A percentile compares a stretch with the other conserved stretches of the same genome.
Conservation (phyloP, 2,329 filamentous ascomycete species). For the Sarocladium brachiariae region DNA sequence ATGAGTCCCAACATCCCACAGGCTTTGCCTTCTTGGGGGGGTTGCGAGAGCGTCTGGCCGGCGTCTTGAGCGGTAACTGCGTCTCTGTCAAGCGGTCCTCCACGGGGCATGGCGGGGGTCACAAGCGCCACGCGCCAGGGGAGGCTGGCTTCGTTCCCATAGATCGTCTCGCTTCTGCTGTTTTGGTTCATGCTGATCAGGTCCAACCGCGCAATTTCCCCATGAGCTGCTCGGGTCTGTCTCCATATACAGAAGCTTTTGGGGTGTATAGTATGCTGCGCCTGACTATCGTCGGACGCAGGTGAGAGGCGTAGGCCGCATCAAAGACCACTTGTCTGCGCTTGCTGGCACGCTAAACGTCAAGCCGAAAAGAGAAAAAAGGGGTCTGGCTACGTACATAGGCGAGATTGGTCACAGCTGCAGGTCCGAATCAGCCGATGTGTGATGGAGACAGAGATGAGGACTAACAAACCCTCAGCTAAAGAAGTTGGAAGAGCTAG, state of each 20-base stretch:
- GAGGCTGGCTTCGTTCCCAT: background rate
- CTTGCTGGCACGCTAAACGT: background rate
- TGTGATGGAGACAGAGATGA: constrained; percentile 2
- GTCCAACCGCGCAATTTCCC: too few relatives aligned
- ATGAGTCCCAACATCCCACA: constrained; percentile 5
- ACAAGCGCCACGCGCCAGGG: constrained; percentile 6
- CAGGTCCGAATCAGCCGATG: constrained; percentile 8
- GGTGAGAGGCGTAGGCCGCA: background rate
- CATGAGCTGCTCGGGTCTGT: background rate
- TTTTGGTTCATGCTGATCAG: background rate
- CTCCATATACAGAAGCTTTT: background rate
- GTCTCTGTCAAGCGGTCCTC: background rate
- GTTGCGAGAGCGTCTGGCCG: background rate
- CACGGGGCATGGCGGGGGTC: too few relatives aligned
- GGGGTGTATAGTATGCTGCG: background rate
- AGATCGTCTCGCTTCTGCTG: background rate
- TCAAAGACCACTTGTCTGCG: background rate
- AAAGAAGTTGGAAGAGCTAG: background rate
- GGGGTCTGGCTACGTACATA: background rate
- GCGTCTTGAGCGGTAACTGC: constrained; percentile 6
- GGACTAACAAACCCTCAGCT: too few relatives aligned
- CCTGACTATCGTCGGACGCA: background rate
- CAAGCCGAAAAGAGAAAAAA: too few relatives aligned
- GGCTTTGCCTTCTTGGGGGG: too few relatives aligned
- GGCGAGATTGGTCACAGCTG: constrained; percentile 5